These are phyloP conservation scores for Parietaria judaica DNA, from an alignment of 306 rosid genomes.

Conservation along the genomic window DNA sequence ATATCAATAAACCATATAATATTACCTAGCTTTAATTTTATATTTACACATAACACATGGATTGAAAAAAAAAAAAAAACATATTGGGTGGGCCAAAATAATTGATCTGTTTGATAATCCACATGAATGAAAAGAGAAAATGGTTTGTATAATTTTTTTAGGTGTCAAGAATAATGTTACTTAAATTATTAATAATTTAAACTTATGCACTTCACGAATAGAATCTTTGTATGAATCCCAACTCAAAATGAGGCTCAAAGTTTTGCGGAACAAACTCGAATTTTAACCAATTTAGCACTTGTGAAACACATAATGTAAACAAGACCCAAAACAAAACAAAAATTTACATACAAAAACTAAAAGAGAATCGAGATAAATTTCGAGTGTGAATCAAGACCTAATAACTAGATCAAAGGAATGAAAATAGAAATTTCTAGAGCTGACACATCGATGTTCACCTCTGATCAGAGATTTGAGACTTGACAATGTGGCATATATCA, in stretches of 20 bases:
- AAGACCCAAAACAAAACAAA: not conserved
- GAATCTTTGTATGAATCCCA: no score
- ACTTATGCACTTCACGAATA: no score
- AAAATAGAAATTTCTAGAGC: constrained; percentile 17
- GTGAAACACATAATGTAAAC: no score
- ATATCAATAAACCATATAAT: no score
- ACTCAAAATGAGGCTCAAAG: no score
- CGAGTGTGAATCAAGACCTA: constrained; percentile 10
- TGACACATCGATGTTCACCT: constrained; percentile 14
- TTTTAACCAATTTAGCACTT: no score
- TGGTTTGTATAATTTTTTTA: no score
- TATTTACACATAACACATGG: no score
- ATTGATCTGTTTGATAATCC: constrained; percentile 23
- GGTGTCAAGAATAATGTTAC: no score
- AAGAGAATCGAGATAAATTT: constrained; percentile 1
- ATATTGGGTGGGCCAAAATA: constrained; percentile 7
- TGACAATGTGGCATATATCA: constrained; percentile 9
- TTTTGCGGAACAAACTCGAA: no score
- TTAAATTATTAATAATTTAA: no score
- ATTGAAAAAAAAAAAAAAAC: constrained; percentile 3
- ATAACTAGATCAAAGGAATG: constrained; percentile 14
- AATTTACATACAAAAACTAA: not conserved
- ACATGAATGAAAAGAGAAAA: constrained; percentile 12
- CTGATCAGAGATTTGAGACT: constrained; percentile 20
- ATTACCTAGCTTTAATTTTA: no score